Conservation (phyloP, 2,329 filamentous ascomycete genomes). For the Fusarium palustre region DNA sequence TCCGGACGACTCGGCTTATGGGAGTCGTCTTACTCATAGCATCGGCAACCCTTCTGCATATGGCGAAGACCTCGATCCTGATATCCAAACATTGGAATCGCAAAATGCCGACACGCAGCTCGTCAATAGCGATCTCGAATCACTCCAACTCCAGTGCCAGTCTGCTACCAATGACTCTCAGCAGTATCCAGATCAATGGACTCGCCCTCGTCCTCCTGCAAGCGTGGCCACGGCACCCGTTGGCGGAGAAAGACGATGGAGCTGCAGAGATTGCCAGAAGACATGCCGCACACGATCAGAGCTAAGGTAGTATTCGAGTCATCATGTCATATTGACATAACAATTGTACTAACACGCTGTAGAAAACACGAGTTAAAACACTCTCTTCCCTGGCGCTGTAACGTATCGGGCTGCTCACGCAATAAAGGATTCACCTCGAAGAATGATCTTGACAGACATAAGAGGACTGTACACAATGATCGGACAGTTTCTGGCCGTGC, state of each 20-base stretch:
- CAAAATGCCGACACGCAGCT: conserved; percentile 30
- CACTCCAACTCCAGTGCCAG: conserved; percentile 43
- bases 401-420: conserved; percentile 66
- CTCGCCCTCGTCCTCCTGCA: conserved; percentile 17
- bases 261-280: conserved; percentile 57
- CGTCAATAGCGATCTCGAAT: conserved; percentile 51
- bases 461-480: conserved; percentile 75
- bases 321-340: neutral
- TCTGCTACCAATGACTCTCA: neutral
- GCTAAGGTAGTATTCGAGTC: conserved; percentile 59
- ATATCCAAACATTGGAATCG: conserved; percentile 51
- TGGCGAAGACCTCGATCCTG: conserved; percentile 57
- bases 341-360: conserved; percentile 35
- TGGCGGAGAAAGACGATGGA: conserved; percentile 34
- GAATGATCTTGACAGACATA: conserved; percentile 87
- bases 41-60: conserved; percentile 58
- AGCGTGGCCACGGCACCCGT: conserved; percentile 35
- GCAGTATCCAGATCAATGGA: conserved; percentile 30
- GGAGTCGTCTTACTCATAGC: conserved; percentile 56
- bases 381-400: conserved; percentile 73
- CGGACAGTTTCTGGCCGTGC: conserved; percentile 42
- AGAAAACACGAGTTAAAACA: conserved; percentile 84
- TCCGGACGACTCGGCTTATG: conserved; percentile 62
- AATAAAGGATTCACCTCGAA: conserved; percentile 78
- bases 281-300: conserved; percentile 65